Percentiles rank a stretch among this genome's conserved stretches.
These are phyloP conservation scores for Babesia ovata DNA, from an alignment of 169 alveolate genomes.

Conservation along the genomic window DNA sequence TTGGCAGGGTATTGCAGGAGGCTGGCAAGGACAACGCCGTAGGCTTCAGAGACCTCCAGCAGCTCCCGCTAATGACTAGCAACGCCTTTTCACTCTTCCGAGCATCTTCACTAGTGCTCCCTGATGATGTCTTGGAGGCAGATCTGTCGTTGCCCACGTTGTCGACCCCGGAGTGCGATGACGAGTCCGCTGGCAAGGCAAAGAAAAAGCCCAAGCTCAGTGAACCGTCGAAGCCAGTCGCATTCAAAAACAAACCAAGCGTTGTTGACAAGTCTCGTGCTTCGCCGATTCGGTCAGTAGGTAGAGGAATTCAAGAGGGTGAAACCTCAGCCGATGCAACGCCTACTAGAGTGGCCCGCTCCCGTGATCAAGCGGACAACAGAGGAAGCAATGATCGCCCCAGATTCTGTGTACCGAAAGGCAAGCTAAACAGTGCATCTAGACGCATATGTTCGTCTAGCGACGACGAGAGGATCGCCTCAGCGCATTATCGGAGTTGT, in stretches of 20 bases:
- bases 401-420: too few species aligned
- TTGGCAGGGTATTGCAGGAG: neutral
- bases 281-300: too few species aligned
- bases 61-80: slow-evolving; percentile 23
- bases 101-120: neutral
- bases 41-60: neutral
- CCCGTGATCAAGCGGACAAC: neutral
- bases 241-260: neutral
- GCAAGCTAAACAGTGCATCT: neutral
- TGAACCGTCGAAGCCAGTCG: neutral
- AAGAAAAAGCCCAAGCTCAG: neutral
- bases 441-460: neutral
- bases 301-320: neutral
- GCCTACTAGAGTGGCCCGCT: neutral
- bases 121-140: neutral
- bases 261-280: neutral
- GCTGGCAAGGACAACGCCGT: neutral
- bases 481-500: neutral
- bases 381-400: neutral
- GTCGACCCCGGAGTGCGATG: neutral
- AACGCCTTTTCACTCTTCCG: neutral
- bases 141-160: neutral
- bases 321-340: neutral
- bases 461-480: neutral
- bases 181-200: neutral